phyloP scores from a whole-genome alignment of 2,329 filamentous ascomycete species.

The Ambrosiella cleistominuta region DNA sequence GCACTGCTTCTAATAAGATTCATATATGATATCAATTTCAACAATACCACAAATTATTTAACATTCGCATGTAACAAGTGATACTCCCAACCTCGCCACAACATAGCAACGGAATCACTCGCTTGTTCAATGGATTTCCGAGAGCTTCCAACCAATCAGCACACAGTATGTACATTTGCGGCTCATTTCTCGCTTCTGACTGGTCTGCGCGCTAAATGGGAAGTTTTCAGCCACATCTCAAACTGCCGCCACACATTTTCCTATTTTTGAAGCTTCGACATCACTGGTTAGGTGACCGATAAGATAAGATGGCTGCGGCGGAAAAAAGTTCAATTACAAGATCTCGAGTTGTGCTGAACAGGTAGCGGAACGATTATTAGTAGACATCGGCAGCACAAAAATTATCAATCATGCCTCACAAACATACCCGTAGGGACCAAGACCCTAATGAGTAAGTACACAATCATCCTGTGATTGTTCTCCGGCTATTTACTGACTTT shows the following conservation, averaged over 20 bases:
- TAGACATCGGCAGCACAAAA: neutral
- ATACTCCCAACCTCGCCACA: no score
- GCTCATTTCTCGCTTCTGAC: neutral
- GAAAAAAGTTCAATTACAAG: no score
- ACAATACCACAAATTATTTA: no score
- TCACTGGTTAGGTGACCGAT: no score
- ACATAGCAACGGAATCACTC: no score
- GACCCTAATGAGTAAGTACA: conserved; percentile 34
- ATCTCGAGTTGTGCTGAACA: no score
- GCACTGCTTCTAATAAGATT: neutral
- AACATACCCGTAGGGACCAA: conserved; percentile 53
- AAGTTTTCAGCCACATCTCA: no score
- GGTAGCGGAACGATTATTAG: neutral
- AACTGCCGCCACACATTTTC: no score
- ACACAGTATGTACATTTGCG: neutral
- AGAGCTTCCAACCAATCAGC: neutral
- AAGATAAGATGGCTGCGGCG: no score
- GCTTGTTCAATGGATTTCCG: neutral
- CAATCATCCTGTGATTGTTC: neutral
- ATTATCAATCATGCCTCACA: conserved; percentile 55
- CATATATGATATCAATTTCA: neutral
- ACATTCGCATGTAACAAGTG: no score
- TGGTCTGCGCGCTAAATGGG: neutral
- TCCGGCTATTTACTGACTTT: neutral
- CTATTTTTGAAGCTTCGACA: no score